These are phyloP conservation scores for Tricholoma hemisulphureum DNA, from an alignment of 768 basidiomycete genomes.

Conservation along the genomic window DNA sequence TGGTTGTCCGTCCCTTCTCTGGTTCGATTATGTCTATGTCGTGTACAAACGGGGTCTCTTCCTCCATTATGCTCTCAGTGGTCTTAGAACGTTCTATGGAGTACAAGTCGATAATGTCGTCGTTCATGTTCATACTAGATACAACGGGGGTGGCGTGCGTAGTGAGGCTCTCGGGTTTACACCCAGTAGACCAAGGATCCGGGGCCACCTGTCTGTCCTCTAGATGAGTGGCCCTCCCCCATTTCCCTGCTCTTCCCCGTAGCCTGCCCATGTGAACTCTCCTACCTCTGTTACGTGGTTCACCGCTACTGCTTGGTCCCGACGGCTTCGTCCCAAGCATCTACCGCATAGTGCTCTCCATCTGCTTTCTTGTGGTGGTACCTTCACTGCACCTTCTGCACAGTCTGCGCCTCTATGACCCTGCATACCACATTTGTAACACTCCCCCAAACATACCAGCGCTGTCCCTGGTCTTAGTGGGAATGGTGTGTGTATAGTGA, in stretches of 20 bases:
- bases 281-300: neutral
- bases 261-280: neutral
- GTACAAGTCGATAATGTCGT: neutral
- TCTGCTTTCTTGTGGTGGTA: neutral
- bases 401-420: neutral
- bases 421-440: neutral
- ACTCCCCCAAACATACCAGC: too few species aligned
- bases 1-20: constrained; percentile 12
- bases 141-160: neutral
- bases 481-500: neutral
- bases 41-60: constrained; percentile 22
- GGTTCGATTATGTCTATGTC: constrained; percentile 13
- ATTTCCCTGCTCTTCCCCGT: neutral
- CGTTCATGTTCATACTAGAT: neutral
- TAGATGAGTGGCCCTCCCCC: neutral
- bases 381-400: neutral
- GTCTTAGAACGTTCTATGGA: neutral
- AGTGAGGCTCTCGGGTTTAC: neutral
- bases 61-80: neutral
- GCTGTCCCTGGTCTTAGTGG: neutral
- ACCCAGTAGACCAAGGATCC: neutral
- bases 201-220: neutral
- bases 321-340: neutral
- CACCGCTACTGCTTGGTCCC: neutral
- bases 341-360: neutral